Evolutionary conservation across 179 eudicot genomes (phyloP).

Genomic region (Vitellaria paradoxa): DNA sequence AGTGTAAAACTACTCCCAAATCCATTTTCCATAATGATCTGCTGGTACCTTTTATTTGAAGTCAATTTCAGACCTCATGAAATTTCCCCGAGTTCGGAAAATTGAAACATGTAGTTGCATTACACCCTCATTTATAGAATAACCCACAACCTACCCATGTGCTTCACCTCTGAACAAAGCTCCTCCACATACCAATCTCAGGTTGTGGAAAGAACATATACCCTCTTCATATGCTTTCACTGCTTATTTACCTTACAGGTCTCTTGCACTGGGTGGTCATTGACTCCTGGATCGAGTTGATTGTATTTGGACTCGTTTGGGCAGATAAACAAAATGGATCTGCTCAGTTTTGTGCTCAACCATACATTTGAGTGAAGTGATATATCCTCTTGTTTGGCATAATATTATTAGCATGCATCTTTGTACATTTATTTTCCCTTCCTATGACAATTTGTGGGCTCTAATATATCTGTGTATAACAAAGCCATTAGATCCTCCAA

Average conservation of each 20-base stretch:
- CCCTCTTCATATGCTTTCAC: background rate
- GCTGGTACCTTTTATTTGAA: background rate
- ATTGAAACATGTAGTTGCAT: background rate
- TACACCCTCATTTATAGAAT: background rate
- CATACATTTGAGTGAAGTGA: background rate
- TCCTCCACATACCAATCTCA: background rate
- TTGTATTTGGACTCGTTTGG: background rate
- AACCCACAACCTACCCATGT: background rate
- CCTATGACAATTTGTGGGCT: background rate
- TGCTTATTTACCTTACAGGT: background rate
- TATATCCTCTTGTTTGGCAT: background rate
- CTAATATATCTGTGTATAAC: no score
- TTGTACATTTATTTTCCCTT: background rate
- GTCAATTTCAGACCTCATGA: background rate
- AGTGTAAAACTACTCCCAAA: background rate
- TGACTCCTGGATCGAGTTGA: background rate
- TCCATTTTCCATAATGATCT: background rate
- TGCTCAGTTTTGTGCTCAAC: no score
- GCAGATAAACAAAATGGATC: background rate
- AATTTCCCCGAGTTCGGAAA: background rate
- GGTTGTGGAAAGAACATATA: background rate
- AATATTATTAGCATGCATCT: background rate
- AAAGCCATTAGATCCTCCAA: no score
- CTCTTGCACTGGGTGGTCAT: background rate
- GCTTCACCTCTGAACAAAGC: no score